These are phyloP conservation scores for Camellia sinensis DNA, from an alignment of 148 eudicot species.

Conservation along the genomic window DNA sequence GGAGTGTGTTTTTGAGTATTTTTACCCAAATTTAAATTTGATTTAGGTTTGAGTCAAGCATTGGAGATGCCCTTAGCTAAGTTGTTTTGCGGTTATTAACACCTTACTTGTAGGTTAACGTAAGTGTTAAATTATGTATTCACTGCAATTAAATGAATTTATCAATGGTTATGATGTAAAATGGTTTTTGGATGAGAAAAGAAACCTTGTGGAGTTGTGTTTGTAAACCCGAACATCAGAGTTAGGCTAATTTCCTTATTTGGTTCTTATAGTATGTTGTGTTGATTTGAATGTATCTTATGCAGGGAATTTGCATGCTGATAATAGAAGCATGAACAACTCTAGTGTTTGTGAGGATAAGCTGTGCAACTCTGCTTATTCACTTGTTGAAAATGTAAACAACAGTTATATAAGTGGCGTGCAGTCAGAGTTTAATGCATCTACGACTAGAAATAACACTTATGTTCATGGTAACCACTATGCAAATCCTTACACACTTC, in stretches of 20 bases:
- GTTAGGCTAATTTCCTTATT: not conserved
- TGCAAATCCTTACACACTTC: constrained; percentile 27
- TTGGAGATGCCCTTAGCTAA: not conserved
- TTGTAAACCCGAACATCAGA: not conserved
- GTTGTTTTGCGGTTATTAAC: not conserved
- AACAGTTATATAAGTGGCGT: constrained; percentile 27
- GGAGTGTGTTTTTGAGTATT: too few relatives aligned
- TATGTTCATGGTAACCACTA: constrained; percentile 20
- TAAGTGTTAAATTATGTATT: not conserved
- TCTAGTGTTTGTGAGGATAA: constrained; percentile 26
- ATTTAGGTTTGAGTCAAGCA: too few relatives aligned
- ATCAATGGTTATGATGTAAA: not conserved
- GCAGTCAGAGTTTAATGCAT: constrained; percentile 41
- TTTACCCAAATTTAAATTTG: too few relatives aligned
- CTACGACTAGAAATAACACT: constrained; percentile 31
- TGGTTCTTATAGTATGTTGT: not conserved
- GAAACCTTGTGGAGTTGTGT: not conserved
- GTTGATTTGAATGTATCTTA: not conserved
- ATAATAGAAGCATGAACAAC: constrained; percentile 24
- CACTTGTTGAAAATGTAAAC: constrained; percentile 19
- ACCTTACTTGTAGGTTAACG: not conserved
- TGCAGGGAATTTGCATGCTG: constrained; percentile 41
- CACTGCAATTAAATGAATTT: not conserved
- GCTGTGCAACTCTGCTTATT: constrained; percentile 22
- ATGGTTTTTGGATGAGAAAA: not conserved